Evolutionary conservation across 306 rosid genomes (phyloP).

Genomic region (Biancaea sappan): DNA sequence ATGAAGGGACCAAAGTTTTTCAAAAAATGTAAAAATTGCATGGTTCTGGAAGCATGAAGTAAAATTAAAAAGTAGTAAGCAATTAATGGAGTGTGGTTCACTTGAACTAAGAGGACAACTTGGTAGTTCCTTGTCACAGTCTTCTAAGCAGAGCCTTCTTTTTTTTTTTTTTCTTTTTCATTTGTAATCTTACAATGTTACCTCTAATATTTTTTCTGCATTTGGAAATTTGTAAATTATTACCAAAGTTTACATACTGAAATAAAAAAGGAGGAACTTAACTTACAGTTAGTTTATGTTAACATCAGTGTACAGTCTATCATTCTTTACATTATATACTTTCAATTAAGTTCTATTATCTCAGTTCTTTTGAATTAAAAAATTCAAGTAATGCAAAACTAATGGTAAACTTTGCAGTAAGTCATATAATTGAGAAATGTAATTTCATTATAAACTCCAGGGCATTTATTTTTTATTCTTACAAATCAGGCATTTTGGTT

Average conservation of each 20-base stretch:
- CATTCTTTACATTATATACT: background rate
- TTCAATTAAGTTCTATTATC: background rate
- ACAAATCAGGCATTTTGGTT: background rate
- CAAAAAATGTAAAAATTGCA: slow-evolving; percentile 2
- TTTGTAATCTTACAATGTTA: background rate
- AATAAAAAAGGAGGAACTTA: background rate
- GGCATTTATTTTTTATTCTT: background rate
- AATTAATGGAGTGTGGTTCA: background rate
- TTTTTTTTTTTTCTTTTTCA: background rate
- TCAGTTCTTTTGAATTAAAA: background rate
- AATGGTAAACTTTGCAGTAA: background rate
- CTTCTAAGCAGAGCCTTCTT: background rate
- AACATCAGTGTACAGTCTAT: background rate
- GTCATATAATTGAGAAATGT: background rate
- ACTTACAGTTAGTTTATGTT: background rate
- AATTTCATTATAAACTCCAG: background rate
- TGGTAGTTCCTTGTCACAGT: background rate
- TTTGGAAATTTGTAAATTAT: background rate
- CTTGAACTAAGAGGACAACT: slow-evolving; percentile 5
- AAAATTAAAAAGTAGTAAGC: background rate
- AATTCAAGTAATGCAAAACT: background rate
- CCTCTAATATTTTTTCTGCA: background rate
- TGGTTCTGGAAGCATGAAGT: background rate
- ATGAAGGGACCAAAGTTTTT: background rate
- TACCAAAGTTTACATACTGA: background rate